Evolutionary conservation across 139 green algal species (phyloP), one percentile per base, ranked within the genome.

Genomic region (Penium margaritaceum): DNA sequence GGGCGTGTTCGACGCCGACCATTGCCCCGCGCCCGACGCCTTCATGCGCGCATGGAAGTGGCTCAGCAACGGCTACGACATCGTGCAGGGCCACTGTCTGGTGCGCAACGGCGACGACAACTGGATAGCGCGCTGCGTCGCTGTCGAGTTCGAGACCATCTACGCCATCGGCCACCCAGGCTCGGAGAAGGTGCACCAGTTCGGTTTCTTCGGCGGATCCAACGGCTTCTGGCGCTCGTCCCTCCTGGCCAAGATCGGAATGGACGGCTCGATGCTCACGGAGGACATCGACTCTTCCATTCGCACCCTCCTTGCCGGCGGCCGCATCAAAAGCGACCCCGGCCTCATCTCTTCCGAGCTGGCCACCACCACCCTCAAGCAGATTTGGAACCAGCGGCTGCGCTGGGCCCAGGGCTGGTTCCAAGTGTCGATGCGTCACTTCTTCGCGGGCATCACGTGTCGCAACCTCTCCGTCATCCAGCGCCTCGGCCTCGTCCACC

Each of bases 351-450:
- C 68, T 5, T 68, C 68, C 5, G 68, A 76, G 55, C 68, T 76
- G 9, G 68, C 68, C 33, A 76, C 68, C 32, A 65, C 60, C 24
- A 76, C 68, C 3, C 32, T 76, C 14, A 24, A 17, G 1, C 68
- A 76, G 32, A 66, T 76, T 33, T 76, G 68, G 68, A 80, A 80
- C 24, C 73, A 80, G 39, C 39, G 73, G n/a, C 73, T 80, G 43
- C 54, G 73, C 37, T 80, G 73, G 73, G 66, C 73, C 2, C 73
- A 80, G 57, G 73, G 73, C 34, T 80, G 73, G 73, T 80, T 75
- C 57, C 73, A 80, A 34, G 73, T 80, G 67, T 67, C 63, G 5
- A 47, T 76, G 46, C 29, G 60, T 27, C 68, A 76, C 29, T 76
- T 76, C 51, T 46, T 69, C 1, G 17, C 68, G 7, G 68, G 57